These are phyloP conservation scores for Cyphellophora europaea DNA, from an alignment of 2,329 filamentous ascomycete genomes.

Conservation along the genomic window DNA sequence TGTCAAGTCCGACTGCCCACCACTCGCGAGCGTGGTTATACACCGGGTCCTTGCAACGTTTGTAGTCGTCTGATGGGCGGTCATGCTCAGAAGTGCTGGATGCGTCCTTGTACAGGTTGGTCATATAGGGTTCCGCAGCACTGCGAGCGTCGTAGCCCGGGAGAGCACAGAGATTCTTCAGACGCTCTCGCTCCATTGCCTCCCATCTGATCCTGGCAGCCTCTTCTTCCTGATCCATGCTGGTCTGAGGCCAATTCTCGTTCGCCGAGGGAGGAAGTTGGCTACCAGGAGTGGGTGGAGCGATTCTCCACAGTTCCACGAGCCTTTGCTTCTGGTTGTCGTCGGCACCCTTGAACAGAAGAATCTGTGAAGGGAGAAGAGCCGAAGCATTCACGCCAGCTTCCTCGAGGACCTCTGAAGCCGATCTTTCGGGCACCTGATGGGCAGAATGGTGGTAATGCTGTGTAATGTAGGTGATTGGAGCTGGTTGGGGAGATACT, in stretches of 20 bases:
- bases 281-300: constrained; percentile 55
- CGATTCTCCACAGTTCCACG: constrained; percentile 77
- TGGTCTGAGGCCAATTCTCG: constrained; percentile 49
- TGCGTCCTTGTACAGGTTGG: constrained; percentile 57
- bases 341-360: constrained; percentile 69
- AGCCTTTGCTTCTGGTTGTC: constrained; percentile 63
- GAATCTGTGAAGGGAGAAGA: constrained; percentile 65
- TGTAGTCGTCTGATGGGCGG: constrained; percentile 20
- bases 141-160: constrained; percentile 25
- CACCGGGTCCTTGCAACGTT: constrained; percentile 29
- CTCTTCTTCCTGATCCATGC: constrained; percentile 44
- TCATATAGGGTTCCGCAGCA: constrained; percentile 73
- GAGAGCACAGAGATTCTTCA: constrained; percentile 36
- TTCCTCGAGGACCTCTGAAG: constrained; percentile 38
- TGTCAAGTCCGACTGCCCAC: constrained; percentile 24
- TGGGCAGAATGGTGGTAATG: constrained; percentile 80
- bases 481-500: constrained; percentile 24
- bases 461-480: constrained; percentile 66
- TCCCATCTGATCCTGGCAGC: constrained; percentile 53
- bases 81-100: constrained; percentile 5
- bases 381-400: constrained; percentile 57
- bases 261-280: constrained; percentile 46
- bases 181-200: constrained; percentile 23
- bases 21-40: constrained; percentile 28
- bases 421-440: constrained; percentile 42